phyloP scores from a whole-genome alignment of 306 rosid species.

The Pyrus betulifolia region DNA sequence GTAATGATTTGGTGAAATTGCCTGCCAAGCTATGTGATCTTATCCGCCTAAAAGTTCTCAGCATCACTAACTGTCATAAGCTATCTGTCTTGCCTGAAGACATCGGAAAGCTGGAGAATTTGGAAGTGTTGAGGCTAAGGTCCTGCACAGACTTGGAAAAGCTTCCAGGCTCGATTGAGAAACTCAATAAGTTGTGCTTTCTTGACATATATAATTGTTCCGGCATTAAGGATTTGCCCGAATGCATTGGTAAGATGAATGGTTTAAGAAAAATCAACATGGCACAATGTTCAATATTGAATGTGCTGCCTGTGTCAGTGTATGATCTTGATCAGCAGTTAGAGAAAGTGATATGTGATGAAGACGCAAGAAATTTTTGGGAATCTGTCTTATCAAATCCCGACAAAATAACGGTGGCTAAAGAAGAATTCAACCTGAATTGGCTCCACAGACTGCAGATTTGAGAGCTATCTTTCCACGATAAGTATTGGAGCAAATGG shows the following conservation, averaged over 20 bases:
- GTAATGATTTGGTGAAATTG: slow-evolving; percentile 33
- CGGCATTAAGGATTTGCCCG: slow-evolving; percentile 32
- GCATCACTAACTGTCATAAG: slow-evolving; percentile 49
- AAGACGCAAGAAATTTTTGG: too few relatives aligned
- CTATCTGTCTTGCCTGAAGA: slow-evolving; percentile 35
- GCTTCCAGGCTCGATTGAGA: slow-evolving; percentile 29
- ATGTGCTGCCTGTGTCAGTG: neutral
- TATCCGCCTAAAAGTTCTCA: slow-evolving; percentile 26
- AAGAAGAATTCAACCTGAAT: too few relatives aligned
- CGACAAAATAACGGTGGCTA: too few relatives aligned
- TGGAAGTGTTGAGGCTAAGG: too few relatives aligned
- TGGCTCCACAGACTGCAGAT: too few relatives aligned
- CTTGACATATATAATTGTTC: slow-evolving; percentile 5
- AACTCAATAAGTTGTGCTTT: slow-evolving; percentile 17
- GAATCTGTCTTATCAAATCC: too few relatives aligned
- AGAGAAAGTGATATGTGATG: too few relatives aligned
- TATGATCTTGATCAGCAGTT: too few relatives aligned
- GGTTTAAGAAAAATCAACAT: neutral
- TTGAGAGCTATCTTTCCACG: too few relatives aligned
- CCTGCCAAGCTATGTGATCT: slow-evolving; percentile 35
- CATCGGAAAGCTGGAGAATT: neutral
- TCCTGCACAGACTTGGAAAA: neutral
- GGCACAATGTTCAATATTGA: too few relatives aligned
- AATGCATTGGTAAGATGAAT: slow-evolving; percentile 28
- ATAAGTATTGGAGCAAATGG: too few relatives aligned